These are phyloP conservation scores for Tuber calosporum DNA, from an alignment of 495 filamentous ascomycete genomes.

Conservation along the genomic window DNA sequence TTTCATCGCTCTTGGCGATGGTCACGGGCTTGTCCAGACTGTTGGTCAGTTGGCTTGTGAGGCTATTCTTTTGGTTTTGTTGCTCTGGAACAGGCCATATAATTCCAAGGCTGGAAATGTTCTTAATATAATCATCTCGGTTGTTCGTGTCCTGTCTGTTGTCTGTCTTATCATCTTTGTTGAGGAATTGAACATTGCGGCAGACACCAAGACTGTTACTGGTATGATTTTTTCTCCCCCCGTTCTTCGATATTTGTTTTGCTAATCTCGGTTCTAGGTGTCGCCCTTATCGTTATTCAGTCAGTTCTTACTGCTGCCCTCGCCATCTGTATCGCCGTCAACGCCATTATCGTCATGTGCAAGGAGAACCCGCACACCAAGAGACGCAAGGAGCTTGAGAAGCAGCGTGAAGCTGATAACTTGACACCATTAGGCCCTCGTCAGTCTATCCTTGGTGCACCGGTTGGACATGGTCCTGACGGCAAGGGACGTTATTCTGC, in stretches of 20 bases:
- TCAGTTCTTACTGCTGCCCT: constrained; percentile 73
- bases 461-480: constrained; percentile 45
- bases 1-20: constrained; percentile 78
- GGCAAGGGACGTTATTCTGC: constrained; percentile 38
- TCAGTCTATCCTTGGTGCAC: constrained; percentile 64
- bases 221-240: constrained; percentile 15
- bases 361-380: constrained; percentile 83
- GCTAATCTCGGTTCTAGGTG: constrained; percentile 48
- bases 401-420: constrained; percentile 76
- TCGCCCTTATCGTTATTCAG: constrained; percentile 84
- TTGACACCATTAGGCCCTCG: constrained; percentile 85
- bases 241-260: neutral
- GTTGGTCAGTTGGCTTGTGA: constrained; percentile 75
- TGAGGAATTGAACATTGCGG: constrained; percentile 78
- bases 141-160: constrained; percentile 88
- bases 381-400: constrained; percentile 79
- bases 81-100: constrained; percentile 81
- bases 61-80: constrained; percentile 54
- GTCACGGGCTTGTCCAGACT: constrained; percentile 75
- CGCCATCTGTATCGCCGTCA: constrained; percentile 83
- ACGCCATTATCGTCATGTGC: constrained; percentile 73
- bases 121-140: constrained; percentile 88
- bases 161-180: constrained; percentile 89
- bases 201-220: constrained; percentile 91
- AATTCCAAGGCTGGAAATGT: constrained; percentile 77